Evolutionary conservation across 2,329 filamentous ascomycete genomes (phyloP).

Genomic region (Sarocladium brachiariae): DNA sequence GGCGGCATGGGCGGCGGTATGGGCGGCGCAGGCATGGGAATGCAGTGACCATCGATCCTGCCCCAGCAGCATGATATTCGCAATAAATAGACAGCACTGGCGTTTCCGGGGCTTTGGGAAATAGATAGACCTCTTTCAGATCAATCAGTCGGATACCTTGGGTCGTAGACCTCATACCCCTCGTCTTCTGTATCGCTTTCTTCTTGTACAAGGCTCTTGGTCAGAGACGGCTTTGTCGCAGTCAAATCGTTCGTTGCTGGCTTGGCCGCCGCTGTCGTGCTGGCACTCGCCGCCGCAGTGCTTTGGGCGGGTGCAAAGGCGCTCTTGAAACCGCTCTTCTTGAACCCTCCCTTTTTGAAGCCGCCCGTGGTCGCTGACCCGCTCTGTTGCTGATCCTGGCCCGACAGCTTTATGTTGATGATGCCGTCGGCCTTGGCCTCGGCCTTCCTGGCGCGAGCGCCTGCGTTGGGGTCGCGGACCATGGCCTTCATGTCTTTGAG

Average conservation of each 20-base stretch:
- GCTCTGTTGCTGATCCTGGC: slow-evolving; percentile 19
- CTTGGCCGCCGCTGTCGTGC: slow-evolving; percentile 24
- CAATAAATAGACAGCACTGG: background rate
- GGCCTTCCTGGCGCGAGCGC: slow-evolving; percentile 58
- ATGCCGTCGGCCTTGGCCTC: slow-evolving; percentile 65
- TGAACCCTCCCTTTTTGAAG: slow-evolving; percentile 66
- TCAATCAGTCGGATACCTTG: slow-evolving; percentile 54
- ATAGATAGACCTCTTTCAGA: background rate
- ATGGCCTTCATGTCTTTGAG: slow-evolving; percentile 84
- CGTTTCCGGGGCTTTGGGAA: slow-evolving; percentile 4
- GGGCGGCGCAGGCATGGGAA: background rate
- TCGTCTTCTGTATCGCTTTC: slow-evolving; percentile 65
- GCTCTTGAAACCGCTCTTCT: slow-evolving; percentile 78
- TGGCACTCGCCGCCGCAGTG: slow-evolving; percentile 15
- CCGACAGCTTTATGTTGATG: slow-evolving; percentile 58
- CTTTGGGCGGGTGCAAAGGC: slow-evolving; percentile 55
- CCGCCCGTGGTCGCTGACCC: slow-evolving; percentile 30
- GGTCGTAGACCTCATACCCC: slow-evolving; percentile 63
- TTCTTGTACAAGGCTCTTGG: slow-evolving; percentile 18
- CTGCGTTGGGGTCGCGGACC: slow-evolving; percentile 62
- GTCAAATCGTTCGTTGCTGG: slow-evolving; percentile 24
- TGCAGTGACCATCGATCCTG: background rate
- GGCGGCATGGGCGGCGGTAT: background rate
- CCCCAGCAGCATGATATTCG: background rate
- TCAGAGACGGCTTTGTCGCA: slow-evolving; percentile 16